Conservation (phyloP, 2,329 filamentous ascomycete genomes). For the Pseudogymnoascus sp. region DNA sequence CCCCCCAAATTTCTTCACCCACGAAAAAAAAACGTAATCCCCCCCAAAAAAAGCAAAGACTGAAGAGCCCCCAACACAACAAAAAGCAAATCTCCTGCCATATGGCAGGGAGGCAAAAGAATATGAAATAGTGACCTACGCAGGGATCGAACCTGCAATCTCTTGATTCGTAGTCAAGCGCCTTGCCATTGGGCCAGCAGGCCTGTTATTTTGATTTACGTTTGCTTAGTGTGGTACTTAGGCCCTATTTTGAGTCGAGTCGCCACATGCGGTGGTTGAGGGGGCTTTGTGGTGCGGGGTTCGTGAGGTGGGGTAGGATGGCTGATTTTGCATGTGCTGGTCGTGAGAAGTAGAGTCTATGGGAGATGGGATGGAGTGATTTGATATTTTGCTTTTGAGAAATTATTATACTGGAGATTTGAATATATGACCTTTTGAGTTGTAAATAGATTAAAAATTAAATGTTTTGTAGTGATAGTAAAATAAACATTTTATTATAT, state of each 20-base stretch:
- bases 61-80: too few relatives aligned
- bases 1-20: too few relatives aligned
- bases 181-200: conserved; percentile 41
- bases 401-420: background rate
- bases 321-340: conserved; percentile 5
- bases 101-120: too few relatives aligned
- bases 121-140: conserved; percentile 28
- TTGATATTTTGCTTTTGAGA: background rate
- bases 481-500: background rate
- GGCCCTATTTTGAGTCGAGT: too few relatives aligned
- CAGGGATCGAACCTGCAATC: conserved; percentile 41
- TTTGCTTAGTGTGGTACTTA: too few relatives aligned
- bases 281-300: too few relatives aligned
- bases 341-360: background rate
- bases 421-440: background rate
- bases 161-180: conserved; percentile 46
- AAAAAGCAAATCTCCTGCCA: too few relatives aligned
- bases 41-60: too few relatives aligned
- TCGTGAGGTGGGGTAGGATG: conserved; percentile 8
- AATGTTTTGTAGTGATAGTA: background rate
- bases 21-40: too few relatives aligned
- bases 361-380: background rate
- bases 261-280: too few relatives aligned
- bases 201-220: conserved; percentile 3
- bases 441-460: background rate